These are phyloP conservation scores for Sophora flavescens DNA, from an alignment of 306 rosid genomes.

Conservation along the genomic window DNA sequence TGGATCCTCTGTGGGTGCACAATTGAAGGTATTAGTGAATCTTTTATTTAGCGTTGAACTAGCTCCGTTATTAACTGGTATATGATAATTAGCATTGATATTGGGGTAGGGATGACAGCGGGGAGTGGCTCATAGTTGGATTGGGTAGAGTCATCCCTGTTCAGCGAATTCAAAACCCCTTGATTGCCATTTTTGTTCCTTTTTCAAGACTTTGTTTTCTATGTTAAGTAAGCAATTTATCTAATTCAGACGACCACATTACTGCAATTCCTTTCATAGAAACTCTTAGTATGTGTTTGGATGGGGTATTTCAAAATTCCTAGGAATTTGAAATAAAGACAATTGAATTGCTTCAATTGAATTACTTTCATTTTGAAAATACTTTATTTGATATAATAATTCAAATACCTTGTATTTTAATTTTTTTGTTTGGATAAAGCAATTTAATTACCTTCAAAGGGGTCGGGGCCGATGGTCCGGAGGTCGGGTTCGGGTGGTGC, in stretches of 20 bases:
- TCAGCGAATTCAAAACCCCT: background rate
- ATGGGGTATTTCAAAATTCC: too few species aligned
- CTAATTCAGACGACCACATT: background rate
- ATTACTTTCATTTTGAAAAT: too few species aligned
- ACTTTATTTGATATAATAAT: too few species aligned
- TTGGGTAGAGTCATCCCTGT: background rate
- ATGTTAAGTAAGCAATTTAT: background rate
- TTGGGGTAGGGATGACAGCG: background rate
- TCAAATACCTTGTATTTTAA: too few species aligned
- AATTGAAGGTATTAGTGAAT: constrained; percentile 60
- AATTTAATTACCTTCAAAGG: too few species aligned
- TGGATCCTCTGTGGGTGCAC: constrained; percentile 75
- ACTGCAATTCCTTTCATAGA: background rate
- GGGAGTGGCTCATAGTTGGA: background rate
- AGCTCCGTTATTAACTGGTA: background rate
- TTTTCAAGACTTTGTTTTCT: background rate
- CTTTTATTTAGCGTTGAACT: background rate
- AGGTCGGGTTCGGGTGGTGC: too few species aligned
- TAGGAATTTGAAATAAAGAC: too few species aligned
- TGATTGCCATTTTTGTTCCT: background rate
- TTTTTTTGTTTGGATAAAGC: too few species aligned
- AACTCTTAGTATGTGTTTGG: too few species aligned
- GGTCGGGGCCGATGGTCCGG: too few species aligned
- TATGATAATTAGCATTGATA: background rate
- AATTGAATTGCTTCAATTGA: too few species aligned